Evolutionary conservation across 495 filamentous ascomycete species (phyloP).

Genomic region (Neurospora intermedia): DNA sequence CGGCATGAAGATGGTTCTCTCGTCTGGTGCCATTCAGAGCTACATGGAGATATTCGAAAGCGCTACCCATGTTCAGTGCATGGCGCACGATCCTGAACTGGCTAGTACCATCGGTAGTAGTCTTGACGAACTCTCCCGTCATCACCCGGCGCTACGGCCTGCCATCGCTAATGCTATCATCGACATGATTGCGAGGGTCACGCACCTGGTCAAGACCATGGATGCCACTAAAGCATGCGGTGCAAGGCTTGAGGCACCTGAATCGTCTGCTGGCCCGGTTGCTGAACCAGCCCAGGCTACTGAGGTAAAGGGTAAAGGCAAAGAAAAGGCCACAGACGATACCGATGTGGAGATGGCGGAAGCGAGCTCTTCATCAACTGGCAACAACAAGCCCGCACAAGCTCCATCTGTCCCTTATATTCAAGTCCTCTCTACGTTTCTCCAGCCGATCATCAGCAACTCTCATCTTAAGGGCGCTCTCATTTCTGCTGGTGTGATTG

Average conservation of each 20-base stretch:
- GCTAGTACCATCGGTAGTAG: slow-evolving; percentile 58
- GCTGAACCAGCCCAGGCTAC: slow-evolving; percentile 7
- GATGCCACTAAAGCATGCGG: slow-evolving; percentile 60
- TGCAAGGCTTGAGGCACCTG: slow-evolving; percentile 62
- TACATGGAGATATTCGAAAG: slow-evolving; percentile 96
- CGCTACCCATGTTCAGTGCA: slow-evolving; percentile 71
- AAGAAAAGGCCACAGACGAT: slow-evolving; percentile 33
- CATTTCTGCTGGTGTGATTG: slow-evolving; percentile 67
- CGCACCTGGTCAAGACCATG: slow-evolving; percentile 54
- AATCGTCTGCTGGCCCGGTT: slow-evolving; percentile 37
- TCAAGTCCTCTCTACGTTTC: slow-evolving; percentile 60
- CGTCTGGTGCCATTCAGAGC: slow-evolving; percentile 66
- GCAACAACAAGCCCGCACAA: background rate
- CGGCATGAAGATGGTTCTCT: slow-evolving; percentile 83
- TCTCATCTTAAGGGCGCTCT: slow-evolving; percentile 62
- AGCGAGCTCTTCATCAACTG: slow-evolving; percentile 20
- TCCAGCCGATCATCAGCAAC: slow-evolving; percentile 70
- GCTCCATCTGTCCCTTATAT: slow-evolving; percentile 47
- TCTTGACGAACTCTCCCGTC: slow-evolving; percentile 89
- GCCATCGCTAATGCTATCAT: slow-evolving; percentile 70
- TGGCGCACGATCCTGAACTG: slow-evolving; percentile 62
- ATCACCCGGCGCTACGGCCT: slow-evolving; percentile 75
- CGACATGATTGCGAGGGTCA: slow-evolving; percentile 73
- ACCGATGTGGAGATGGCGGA: slow-evolving; percentile 51
- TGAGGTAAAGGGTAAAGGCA: slow-evolving; percentile 19